Percentiles rank a stretch among this genome's conserved stretches.
Conservation (phyloP, 176 grass and related monocot genomes). For the Hordeum vulgare region MorexV3_pseudomolecules_assembly NC_058523.1:554126911-554127410, state of each 20-base stretch:
- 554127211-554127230: slow-evolving; percentile 74
- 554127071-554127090: background rate
- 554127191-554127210: slow-evolving; percentile 89
- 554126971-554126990: background rate
- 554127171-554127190: slow-evolving; percentile 83
- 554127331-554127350: slow-evolving; percentile 86
- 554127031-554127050: slow-evolving; percentile 81
- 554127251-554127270: background rate
- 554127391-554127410: slow-evolving; percentile 65
- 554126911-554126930: slow-evolving; percentile 28
- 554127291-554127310: background rate
- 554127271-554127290: background rate
- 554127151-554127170: slow-evolving; percentile 61
- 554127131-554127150: slow-evolving; percentile 48
- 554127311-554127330: slow-evolving; percentile 38
- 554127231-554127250: slow-evolving; percentile 52
- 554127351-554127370: slow-evolving; percentile 76
- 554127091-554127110: background rate
- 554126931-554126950: slow-evolving; percentile 48
- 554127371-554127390: slow-evolving; percentile 71
- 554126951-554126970: slow-evolving; percentile 11
- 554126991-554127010: slow-evolving; percentile 57
- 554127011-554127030: slow-evolving; percentile 80
- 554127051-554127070: slow-evolving; percentile 40
- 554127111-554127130: background rate